Evolutionary conservation across 768 basidiomycete genomes (phyloP).

Genomic region (Coprinopsis strossmayeri): DNA sequence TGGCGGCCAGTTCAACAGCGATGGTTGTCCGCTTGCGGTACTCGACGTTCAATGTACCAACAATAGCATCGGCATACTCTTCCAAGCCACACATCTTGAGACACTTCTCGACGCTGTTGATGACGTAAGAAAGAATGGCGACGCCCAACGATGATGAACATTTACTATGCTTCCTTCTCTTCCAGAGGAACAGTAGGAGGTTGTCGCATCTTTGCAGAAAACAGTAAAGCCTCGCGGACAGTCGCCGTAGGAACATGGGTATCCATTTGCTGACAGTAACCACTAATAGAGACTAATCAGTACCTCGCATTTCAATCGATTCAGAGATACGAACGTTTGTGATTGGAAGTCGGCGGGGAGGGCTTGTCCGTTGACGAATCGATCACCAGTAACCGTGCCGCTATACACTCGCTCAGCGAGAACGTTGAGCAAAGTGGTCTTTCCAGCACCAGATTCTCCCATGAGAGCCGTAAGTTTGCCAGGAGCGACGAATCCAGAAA

Average conservation of each 20-base stretch:
- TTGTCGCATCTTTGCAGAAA: slow-evolving; percentile 79
- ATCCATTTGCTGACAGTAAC: slow-evolving; percentile 84
- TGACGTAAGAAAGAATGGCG: neutral
- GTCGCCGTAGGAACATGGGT: slow-evolving; percentile 72
- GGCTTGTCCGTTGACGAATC: slow-evolving; percentile 47
- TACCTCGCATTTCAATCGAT: neutral
- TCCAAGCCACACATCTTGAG: slow-evolving; percentile 62
- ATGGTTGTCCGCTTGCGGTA: slow-evolving; percentile 81
- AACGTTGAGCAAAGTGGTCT: slow-evolving; percentile 57
- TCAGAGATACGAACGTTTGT: slow-evolving; percentile 36
- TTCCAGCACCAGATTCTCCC: slow-evolving; percentile 51
- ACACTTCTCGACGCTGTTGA: slow-evolving; percentile 35
- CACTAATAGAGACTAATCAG: slow-evolving; percentile 23
- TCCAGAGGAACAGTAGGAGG: slow-evolving; percentile 53
- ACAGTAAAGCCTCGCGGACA: slow-evolving; percentile 75
- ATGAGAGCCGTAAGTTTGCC: slow-evolving; percentile 77
- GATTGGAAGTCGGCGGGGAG: slow-evolving; percentile 55
- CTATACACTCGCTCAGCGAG: slow-evolving; percentile 42
- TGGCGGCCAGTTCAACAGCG: slow-evolving; percentile 83
- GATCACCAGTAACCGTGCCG: slow-evolving; percentile 47
- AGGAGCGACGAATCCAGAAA: slow-evolving; percentile 78
- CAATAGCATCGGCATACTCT: slow-evolving; percentile 54
- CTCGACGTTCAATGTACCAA: slow-evolving; percentile 62
- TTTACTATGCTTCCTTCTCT: slow-evolving; percentile 78
- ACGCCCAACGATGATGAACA: neutral